phyloP scores from a whole-genome alignment of 306 rosid genomes.

The Quillaja saponaria region DNA sequence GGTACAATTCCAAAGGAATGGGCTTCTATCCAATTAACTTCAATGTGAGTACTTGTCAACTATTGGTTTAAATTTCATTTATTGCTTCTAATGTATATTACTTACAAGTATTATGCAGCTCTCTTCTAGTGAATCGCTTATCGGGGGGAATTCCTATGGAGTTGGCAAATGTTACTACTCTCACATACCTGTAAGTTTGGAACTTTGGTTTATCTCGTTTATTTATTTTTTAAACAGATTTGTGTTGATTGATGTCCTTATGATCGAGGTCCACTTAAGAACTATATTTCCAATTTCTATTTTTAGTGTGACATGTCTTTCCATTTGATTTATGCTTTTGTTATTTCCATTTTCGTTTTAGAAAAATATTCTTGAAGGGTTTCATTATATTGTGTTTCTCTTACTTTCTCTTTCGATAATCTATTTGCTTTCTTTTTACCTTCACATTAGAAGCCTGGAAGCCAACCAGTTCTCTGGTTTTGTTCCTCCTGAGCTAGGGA shows the following conservation, averaged over 20 bases:
- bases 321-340: too few relatives aligned
- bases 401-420: slow-evolving; percentile 16
- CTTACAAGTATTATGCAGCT: slow-evolving; percentile 54
- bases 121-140: slow-evolving; percentile 71
- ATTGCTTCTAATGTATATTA: slow-evolving; percentile 29
- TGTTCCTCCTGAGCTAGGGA: slow-evolving; percentile 73
- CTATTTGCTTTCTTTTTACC: background rate
- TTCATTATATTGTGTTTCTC: slow-evolving; percentile 16
- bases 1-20: slow-evolving; percentile 84
- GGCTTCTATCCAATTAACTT: slow-evolving; percentile 52
- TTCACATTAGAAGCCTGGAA: slow-evolving; percentile 66
- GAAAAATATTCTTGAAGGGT: background rate
- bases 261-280: background rate
- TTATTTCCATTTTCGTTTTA: background rate
- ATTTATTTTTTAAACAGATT: slow-evolving; percentile 8
- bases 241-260: slow-evolving; percentile 24
- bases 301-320: too few relatives aligned
- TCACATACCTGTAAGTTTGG: slow-evolving; percentile 59
- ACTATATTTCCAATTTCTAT: background rate
- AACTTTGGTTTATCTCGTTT: slow-evolving; percentile 9
- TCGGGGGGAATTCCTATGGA: slow-evolving; percentile 81
- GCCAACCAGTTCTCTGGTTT: slow-evolving; percentile 70
- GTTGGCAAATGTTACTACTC: slow-evolving; percentile 64
- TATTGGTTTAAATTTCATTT: slow-evolving; percentile 21
- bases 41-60: slow-evolving; percentile 53